Evolutionary conservation across 208 protist genomes (phyloP).

Genomic region (Wallacemonas collosoma): DNA sequence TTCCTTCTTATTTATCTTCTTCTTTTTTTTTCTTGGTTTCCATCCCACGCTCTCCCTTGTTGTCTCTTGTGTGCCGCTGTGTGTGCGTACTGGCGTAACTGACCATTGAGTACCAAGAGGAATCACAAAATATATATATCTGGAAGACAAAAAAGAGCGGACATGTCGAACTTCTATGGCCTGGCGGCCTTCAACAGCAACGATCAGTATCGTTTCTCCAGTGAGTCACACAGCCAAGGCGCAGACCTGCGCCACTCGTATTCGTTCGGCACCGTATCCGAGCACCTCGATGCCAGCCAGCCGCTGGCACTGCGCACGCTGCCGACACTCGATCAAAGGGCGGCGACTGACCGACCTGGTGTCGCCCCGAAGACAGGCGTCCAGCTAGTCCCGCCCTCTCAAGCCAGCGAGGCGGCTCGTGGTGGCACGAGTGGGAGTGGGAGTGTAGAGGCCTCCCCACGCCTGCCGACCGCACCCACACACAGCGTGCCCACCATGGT

Average conservation of each 20-base stretch:
- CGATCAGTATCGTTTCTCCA: constrained; percentile 5
- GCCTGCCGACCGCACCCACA: no score
- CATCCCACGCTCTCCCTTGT: constrained; percentile 6
- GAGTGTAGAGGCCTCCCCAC: no score
- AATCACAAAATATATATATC: neutral
- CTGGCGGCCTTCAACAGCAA: constrained; percentile 4
- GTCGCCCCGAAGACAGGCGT: no score
- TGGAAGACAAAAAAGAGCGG: neutral
- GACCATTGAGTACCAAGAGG: no score
- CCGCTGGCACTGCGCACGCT: neutral
- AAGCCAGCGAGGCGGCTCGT: no score
- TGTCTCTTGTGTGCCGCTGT: no score
- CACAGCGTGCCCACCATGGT: neutral
- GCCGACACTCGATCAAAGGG: neutral
- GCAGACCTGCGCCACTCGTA: neutral
- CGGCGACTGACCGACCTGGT: neutral
- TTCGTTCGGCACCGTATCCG: neutral
- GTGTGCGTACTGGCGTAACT: no score
- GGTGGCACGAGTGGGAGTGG: no score
- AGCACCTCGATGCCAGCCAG: neutral
- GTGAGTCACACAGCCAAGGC: neutral
- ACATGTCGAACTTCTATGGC: neutral
- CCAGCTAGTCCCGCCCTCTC: no score
- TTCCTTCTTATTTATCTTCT: constrained; percentile 14
- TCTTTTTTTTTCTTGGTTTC: constrained; percentile 7